These are phyloP conservation scores for Salisapilia sapeloensis DNA, from an alignment of 352 stramenopile species.

Conservation along the genomic window DNA sequence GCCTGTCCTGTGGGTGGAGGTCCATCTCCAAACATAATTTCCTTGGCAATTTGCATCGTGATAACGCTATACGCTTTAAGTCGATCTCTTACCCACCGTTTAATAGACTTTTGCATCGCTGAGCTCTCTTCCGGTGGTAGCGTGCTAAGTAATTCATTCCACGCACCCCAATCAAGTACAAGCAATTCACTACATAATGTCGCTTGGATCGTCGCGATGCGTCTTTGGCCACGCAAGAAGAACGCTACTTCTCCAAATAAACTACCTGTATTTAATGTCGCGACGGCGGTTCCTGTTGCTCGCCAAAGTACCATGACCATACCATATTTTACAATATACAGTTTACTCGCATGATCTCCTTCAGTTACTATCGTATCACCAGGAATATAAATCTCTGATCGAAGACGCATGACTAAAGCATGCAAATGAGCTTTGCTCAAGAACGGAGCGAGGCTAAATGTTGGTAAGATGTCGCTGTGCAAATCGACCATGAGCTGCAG, in stretches of 20 bases:
- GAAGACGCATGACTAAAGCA: slow-evolving; percentile 32
- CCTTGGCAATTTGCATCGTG: slow-evolving; percentile 53
- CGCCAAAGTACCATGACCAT: slow-evolving; percentile 51
- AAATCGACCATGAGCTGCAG: slow-evolving; percentile 63
- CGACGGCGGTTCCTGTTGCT: slow-evolving; percentile 37
- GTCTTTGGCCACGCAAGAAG: slow-evolving; percentile 34
- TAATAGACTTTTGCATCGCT: slow-evolving; percentile 14
- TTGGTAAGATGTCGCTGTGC: slow-evolving; percentile 26
- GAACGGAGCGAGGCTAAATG: slow-evolving; percentile 33
- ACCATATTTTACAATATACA: slow-evolving; percentile 56
- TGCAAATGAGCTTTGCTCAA: slow-evolving; percentile 34
- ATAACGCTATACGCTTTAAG: slow-evolving; percentile 56
- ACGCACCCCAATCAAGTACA: slow-evolving; percentile 24
- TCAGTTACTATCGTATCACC: slow-evolving; percentile 55
- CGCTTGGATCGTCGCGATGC: slow-evolving; percentile 45
- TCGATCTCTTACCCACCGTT: slow-evolving; percentile 39
- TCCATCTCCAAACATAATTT: slow-evolving; percentile 22
- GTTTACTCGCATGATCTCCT: slow-evolving; percentile 39
- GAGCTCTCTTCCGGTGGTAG: slow-evolving; percentile 21
- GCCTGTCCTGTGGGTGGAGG: slow-evolving; percentile 21
- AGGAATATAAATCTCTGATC: slow-evolving; percentile 52
- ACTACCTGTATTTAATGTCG: slow-evolving; percentile 25
- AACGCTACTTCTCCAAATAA: slow-evolving; percentile 69
- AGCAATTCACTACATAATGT: slow-evolving; percentile 45
- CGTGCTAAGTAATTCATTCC: slow-evolving; percentile 24